Evolutionary conservation across 768 basidiomycete genomes (phyloP).

Genomic region (Pholiota conissans): DNA sequence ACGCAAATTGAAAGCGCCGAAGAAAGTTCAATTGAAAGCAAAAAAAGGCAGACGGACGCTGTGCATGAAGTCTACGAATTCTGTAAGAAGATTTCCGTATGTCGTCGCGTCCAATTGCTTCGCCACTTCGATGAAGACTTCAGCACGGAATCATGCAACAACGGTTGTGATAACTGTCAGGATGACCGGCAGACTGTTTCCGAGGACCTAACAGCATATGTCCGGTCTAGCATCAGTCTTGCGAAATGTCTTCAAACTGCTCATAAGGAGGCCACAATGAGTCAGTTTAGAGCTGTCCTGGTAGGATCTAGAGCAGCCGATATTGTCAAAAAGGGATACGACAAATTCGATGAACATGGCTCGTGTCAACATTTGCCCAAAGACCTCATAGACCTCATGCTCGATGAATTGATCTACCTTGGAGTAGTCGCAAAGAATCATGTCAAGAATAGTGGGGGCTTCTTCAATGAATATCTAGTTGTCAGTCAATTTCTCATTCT

Average conservation of each 20-base stretch:
- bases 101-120: constrained; percentile 85
- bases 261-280: constrained; percentile 37
- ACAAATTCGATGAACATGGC: constrained; percentile 52
- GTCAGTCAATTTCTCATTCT: constrained; percentile 28
- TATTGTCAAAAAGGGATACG: constrained; percentile 47
- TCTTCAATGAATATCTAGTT: constrained; percentile 51
- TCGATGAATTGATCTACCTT: constrained; percentile 53
- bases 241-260: constrained; percentile 49
- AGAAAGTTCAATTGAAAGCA: constrained; percentile 51
- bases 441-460: constrained; percentile 45
- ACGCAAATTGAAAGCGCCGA: constrained; percentile 62
- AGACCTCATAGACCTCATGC: constrained; percentile 63
- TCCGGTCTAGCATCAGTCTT: constrained; percentile 57
- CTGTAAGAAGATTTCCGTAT: constrained; percentile 79
- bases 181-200: constrained; percentile 42
- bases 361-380: constrained; percentile 47
- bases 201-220: constrained; percentile 63
- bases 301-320: constrained; percentile 56
- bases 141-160: constrained; percentile 59
- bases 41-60: constrained; percentile 64
- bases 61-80: constrained; percentile 74
- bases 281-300: constrained; percentile 67
- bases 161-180: constrained; percentile 84
- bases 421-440: constrained; percentile 49
- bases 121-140: constrained; percentile 88